Base-by-base conservation (phyloP, 164 flowering plant genomes). In the Paratinospora sagittata region DNA sequence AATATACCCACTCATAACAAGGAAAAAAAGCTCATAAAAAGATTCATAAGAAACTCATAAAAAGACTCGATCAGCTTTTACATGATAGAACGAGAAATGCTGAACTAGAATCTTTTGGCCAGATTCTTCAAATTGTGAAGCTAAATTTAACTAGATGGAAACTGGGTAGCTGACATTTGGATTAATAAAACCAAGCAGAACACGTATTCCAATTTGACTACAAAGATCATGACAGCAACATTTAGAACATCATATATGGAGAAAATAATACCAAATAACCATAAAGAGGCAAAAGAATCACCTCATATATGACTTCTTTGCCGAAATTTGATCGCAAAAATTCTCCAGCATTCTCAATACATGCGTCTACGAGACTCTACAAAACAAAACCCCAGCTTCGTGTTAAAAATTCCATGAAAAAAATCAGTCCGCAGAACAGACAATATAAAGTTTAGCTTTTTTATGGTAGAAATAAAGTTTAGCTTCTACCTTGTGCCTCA, bases 221-320 rank as follows among this genome's bases (percentile, higher is more conserved):
- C n/a, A 52, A 52, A 17, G 60, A 68, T 70, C 16, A 49, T 37
- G 41, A 17, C 6, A 33, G 21, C 17, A 58, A 58, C 13, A 58
- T 26, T 21, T 27, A 41, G 49, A n/a, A 12, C 39, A 41, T 3
- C 52, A 36, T 60, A 61, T 5, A 65, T 0, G 27, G n/a, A 39
- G 6, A 47, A 26, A 30, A 34, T 16, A 16, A 19, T 19, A 16
- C 4, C 19, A 49, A 49, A 49, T 19, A 16, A 52, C 58, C n/a
- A 52, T 3, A 24, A 61, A 57, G 12, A 23, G 8, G 7, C 23
- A 66, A 41, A 64, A 17, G 7, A 67, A 68, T 65, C 61, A 92
- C 99, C 98, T 93, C 99, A 73, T 89, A 96, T 63, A 96, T 61
- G 74, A 91, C 77, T 55, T 95, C 99, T 84, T 84, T 89, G 47